Evolutionary conservation across 192 early-diverging fungal species (phyloP), one percentile per base, ranked within the genome.

Genomic region (Coemansia javaensis): DNA sequence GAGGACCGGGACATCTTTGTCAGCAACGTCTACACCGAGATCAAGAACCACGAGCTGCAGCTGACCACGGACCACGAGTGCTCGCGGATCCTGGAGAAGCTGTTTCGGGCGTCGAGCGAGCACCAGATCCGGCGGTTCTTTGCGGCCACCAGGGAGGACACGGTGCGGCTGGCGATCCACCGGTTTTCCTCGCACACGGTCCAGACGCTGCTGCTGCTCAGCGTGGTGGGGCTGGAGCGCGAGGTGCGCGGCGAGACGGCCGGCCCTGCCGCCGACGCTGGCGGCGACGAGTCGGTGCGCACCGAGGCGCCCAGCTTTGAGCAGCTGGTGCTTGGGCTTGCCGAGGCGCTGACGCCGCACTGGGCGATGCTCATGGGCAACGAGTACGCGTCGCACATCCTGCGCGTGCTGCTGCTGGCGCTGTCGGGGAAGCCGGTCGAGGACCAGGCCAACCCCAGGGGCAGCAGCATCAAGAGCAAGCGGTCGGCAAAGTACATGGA

Each of bases 151-250:
- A 73, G 74, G 32, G 80, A 81, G 44, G 75, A 79, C 41, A 79
- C 66, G 30, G 46, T 80, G 20, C 77, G 81, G 43, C 71, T 94
- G 32, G 88, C 90, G 25, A 77, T 81, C 14, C 90, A 94, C 55
- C 86, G 83, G 40, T 92, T 88, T 54, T 89, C 87, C 3, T 92
- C 90, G 1, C 91, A 94, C 50, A 90, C 90, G 0, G 81, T 82
- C 40, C 91, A 94, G 77, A 90, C 90, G 13, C 55, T 93, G 14
- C 59, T 93, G 36, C 76, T 80, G 8, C 55, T 90, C 5, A 81
- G 79, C 16, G 85, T 87, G 1, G 80, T 82, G 45, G 66, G 86
- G 38, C 78, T 90, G 8, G 90, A 91, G 44, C 77, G 84, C 25
- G 90, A 94, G 54, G 68, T 83, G 22, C 59, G 72, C 21, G 75